Evolutionary conservation across 306 rosid genomes (phyloP), one percentile per base, ranked within the genome.

Genomic region (Quercus robur): DNA sequence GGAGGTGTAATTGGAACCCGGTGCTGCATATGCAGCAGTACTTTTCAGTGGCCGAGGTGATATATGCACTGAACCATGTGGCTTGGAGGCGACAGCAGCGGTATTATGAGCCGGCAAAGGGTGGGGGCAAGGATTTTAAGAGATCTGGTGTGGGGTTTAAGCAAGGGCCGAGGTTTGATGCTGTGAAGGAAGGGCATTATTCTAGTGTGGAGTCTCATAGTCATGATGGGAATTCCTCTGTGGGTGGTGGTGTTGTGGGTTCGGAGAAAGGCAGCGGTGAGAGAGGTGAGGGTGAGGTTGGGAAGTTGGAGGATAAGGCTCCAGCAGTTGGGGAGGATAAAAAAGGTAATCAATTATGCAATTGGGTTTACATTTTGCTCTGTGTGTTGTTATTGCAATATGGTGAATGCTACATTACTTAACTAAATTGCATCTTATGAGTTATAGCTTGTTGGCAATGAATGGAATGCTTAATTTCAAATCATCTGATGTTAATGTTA

Each of bases 1-100:
- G 98, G 87, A 76, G 98, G 70, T 83, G 89, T 77, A 94, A 94
- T 81, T 94, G 98, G 98, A 91, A 84, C 38, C 97, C 91, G 56
- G 98, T 93, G 81, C 90, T 96, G 77, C 93, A 93, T 84, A 93
- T 96, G 99, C 99, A 96, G 87, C 98, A 93, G 67, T 91, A 91
- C 83, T 96, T 88, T 86, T 86, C 99, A 1, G 94, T 96, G 72
- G 87, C 91, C 2, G 98, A 96, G 25, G 99, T 93, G 41, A 64
- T 68, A n/a, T 83, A 80, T 75, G 85, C 93, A 0, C 86, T 96
- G 75, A 94, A 96, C 56, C 98, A 96, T 77, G 98, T 83, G 59
- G 85, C 89, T 1, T 90, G 90, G 91, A 88, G 91, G 89, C 88
- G 82, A 89, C 99, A 93, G 85, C 98, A 87, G 82, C 89, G 91